phyloP scores from a whole-genome alignment of 805 yeast genomes.

The Wickerhamiella lipophila region DNA sequence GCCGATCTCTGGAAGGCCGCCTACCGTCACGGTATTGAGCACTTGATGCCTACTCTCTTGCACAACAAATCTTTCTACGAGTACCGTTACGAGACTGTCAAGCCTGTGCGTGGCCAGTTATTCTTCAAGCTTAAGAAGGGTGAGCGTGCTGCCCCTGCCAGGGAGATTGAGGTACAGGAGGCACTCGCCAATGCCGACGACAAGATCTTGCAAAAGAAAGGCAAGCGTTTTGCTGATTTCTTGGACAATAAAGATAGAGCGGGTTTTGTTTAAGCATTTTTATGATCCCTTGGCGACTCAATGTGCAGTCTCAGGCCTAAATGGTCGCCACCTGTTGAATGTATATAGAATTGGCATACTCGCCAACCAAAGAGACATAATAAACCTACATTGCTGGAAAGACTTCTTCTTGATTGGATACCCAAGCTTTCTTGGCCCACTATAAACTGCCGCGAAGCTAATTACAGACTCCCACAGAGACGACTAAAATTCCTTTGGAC shows the following conservation, averaged over 20 bases:
- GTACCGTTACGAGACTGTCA: conserved; percentile 59
- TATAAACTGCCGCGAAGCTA: no score
- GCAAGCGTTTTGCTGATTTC: conserved; percentile 28
- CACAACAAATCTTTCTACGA: conserved; percentile 57
- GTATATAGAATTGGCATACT: neutral
- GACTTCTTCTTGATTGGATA: no score
- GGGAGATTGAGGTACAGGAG: conserved; percentile 46
- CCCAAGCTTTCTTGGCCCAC: no score
- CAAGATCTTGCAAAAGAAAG: conserved; percentile 52
- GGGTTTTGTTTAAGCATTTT: conserved; percentile 12
- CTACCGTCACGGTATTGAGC: conserved; percentile 62
- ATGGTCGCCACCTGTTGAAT: neutral
- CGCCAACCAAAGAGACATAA: neutral
- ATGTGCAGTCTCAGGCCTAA: neutral
- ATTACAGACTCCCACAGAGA: no score
- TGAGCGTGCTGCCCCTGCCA: conserved; percentile 47
- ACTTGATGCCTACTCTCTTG: conserved; percentile 56
- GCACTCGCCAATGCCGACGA: conserved; percentile 60
- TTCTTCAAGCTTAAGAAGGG: conserved; percentile 70
- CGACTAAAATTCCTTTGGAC: no score
- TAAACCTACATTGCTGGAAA: no score
- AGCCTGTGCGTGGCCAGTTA: conserved; percentile 62
- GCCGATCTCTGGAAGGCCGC: conserved; percentile 77
- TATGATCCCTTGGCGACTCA: neutral
- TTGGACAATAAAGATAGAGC: conserved; percentile 14